Conservation (phyloP, 1,284 basidiomycete species). For the Ceratobasidium sp. region DNA sequence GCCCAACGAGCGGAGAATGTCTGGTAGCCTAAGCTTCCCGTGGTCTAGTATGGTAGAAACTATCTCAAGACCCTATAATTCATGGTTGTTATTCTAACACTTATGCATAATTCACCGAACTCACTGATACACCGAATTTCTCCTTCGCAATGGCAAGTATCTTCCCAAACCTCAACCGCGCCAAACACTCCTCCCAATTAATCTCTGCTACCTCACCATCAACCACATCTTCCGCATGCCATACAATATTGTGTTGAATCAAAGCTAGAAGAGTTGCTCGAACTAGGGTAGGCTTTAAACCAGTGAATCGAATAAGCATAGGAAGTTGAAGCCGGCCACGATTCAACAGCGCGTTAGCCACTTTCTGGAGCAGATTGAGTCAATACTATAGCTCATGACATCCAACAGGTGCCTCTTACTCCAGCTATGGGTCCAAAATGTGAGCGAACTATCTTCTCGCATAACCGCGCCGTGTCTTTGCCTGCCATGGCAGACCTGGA, state of each 20-base stretch:
- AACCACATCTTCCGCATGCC: constrained; percentile 81
- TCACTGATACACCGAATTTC: constrained; percentile 76
- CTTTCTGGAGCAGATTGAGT: constrained; percentile 65
- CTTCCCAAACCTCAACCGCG: constrained; percentile 81
- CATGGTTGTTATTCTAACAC: background rate
- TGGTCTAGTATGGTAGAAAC: constrained; percentile 83
- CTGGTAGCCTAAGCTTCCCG: constrained; percentile 84
- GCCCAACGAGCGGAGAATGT: constrained; percentile 72
- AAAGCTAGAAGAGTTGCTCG: constrained; percentile 84
- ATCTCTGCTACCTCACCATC: constrained; percentile 83
- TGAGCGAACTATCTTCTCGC: constrained; percentile 78
- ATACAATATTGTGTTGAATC: constrained; percentile 92
- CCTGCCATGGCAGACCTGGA: constrained; percentile 70
- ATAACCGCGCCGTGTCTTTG: constrained; percentile 75
- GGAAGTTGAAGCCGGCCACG: constrained; percentile 84
- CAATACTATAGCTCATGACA: constrained; percentile 11
- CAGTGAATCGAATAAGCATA: constrained; percentile 76
- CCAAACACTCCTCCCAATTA: constrained; percentile 82
- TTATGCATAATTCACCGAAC: constrained; percentile 53
- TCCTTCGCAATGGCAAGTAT: constrained; percentile 81
- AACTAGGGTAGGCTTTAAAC: constrained; percentile 71
- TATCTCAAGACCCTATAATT: constrained; percentile 75
- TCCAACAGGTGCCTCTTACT: constrained; percentile 61
- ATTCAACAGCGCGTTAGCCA: constrained; percentile 85
- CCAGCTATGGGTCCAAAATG: constrained; percentile 85